Percentiles rank a stretch among this genome's conserved stretches.
phyloP scores from a whole-genome alignment of 2,329 filamentous ascomycete genomes.

The Paraconiothyrium brasiliense region DNA sequence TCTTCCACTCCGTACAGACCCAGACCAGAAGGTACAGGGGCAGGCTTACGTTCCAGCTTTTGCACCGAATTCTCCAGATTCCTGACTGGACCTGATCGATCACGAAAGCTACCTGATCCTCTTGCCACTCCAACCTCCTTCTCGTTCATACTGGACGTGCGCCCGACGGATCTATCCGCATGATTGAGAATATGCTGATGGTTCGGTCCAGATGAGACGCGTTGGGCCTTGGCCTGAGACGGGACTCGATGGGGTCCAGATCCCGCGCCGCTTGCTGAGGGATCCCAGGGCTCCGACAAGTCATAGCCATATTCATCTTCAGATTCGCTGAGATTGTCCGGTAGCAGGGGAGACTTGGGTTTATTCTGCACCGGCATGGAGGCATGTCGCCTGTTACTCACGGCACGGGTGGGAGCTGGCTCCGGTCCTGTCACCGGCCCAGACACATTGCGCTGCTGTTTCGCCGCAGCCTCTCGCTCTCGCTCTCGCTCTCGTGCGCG shows the following conservation, averaged over 20 bases:
- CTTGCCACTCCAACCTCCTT: slow-evolving; percentile 41
- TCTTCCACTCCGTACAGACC: slow-evolving; percentile 45
- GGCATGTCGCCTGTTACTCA: slow-evolving; percentile 41
- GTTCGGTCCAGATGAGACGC: slow-evolving; percentile 26
- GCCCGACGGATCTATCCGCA: slow-evolving; percentile 28
- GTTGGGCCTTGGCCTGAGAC: slow-evolving; percentile 19
- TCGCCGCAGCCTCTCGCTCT: slow-evolving; percentile 37
- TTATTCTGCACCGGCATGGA: slow-evolving; percentile 42
- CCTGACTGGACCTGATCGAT: slow-evolving; percentile 30
- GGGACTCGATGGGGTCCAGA: slow-evolving; percentile 24
- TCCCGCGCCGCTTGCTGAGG: slow-evolving; percentile 30
- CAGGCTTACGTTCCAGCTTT: slow-evolving; percentile 35
- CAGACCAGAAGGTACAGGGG: slow-evolving; percentile 37
- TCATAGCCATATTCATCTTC: slow-evolving; percentile 42
- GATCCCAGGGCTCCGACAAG: slow-evolving; percentile 48
- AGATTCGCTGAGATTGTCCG: slow-evolving; percentile 37
- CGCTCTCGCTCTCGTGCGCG: slow-evolving; percentile 35
- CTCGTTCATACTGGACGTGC: slow-evolving; percentile 39
- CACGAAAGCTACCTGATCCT: slow-evolving; percentile 43
- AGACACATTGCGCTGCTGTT: slow-evolving; percentile 42
- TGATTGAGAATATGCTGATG: slow-evolving; percentile 30
- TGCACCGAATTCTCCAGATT: slow-evolving; percentile 24
- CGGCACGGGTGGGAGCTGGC: slow-evolving; percentile 24
- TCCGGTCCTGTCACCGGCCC: slow-evolving; percentile 33
- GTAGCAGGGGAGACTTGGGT: slow-evolving; percentile 31